Evolutionary conservation across 495 filamentous ascomycete species (phyloP).

Genomic region (Tetracladium marchalianum): DNA sequence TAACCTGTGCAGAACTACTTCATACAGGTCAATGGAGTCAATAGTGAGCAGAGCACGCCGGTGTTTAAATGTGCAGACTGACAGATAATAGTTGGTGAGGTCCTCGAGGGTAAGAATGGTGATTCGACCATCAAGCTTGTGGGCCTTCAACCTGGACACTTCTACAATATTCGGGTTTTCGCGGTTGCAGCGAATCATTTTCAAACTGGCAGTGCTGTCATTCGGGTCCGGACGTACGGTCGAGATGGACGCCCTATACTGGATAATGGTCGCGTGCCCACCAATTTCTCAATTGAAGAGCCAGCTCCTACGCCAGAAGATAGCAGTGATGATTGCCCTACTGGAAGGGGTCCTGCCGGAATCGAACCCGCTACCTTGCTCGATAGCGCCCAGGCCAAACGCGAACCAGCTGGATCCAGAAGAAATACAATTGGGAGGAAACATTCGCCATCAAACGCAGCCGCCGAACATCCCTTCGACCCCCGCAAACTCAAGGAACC

Average conservation of each 20-base stretch:
- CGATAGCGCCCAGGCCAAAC: constrained; percentile 35
- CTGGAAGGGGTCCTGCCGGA: constrained; percentile 28
- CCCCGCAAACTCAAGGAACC: constrained; percentile 19
- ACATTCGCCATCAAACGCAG: constrained; percentile 61
- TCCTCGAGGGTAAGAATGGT: constrained; percentile 44
- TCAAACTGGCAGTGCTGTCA: constrained; percentile 74
- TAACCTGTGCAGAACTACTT: constrained; percentile 77
- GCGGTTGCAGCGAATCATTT: constrained; percentile 85
- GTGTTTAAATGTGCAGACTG: constrained; percentile 10
- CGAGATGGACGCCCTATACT: constrained; percentile 44
- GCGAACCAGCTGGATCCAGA: constrained; percentile 53
- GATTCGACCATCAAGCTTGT: constrained; percentile 87
- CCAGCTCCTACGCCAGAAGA: constrained; percentile 27
- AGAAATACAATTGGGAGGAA: constrained; percentile 63
- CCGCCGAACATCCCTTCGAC: constrained; percentile 38
- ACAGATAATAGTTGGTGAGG: constrained; percentile 59
- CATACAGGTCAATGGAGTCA: constrained; percentile 86
- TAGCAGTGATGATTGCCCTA: constrained; percentile 25
- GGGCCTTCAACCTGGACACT: constrained; percentile 72
- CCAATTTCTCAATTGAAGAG: constrained; percentile 41
- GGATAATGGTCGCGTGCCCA: constrained; percentile 40
- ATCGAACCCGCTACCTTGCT: constrained; percentile 46
- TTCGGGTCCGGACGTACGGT: constrained; percentile 63
- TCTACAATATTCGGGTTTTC: constrained; percentile 86
- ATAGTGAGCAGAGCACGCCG: constrained; percentile 46